Conservation (phyloP, 192 early-diverging fungal species). For the Coemansia sp. region DNA sequence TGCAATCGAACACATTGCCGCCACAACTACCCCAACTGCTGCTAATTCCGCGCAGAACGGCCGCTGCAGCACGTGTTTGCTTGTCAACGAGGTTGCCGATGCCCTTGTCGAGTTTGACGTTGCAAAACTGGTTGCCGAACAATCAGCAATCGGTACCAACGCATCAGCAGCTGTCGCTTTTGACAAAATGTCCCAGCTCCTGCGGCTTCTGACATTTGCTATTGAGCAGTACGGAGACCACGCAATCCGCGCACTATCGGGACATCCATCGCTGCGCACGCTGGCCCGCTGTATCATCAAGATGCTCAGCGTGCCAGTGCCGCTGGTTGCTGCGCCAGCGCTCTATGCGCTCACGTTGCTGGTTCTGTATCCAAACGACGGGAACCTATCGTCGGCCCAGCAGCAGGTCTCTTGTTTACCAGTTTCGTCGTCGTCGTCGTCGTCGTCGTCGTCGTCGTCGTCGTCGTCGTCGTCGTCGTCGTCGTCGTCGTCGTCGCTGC, state of each 20-base stretch:
- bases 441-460: too few relatives aligned
- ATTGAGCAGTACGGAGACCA: conserved; percentile 7
- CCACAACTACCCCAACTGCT: neutral
- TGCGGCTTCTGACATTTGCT: conserved; percentile 24
- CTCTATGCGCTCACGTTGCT: conserved; percentile 35
- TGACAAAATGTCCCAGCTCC: conserved; percentile 7
- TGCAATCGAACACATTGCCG: neutral
- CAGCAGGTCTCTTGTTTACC: neutral
- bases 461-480: too few relatives aligned
- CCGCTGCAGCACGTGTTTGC: neutral
- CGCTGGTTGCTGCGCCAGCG: conserved; percentile 32
- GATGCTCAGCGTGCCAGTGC: conserved; percentile 31
- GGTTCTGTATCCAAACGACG: conserved; percentile 12
- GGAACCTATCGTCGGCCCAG: neutral
- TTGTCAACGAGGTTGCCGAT: neutral
- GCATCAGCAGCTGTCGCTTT: neutral
- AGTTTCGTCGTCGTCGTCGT: too few relatives aligned
- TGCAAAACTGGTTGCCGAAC: neutral
- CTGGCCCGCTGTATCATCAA: conserved; percentile 35
- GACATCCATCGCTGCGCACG: conserved; percentile 9
- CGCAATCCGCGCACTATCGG: conserved; percentile 2
- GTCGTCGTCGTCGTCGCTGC: conserved; percentile 22
- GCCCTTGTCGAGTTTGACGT: neutral
- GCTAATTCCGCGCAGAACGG: neutral
- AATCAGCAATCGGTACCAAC: too few relatives aligned